Evolutionary conservation across 208 protist genomes (phyloP).

Genomic region (Wallacemonas collosoma): DNA sequence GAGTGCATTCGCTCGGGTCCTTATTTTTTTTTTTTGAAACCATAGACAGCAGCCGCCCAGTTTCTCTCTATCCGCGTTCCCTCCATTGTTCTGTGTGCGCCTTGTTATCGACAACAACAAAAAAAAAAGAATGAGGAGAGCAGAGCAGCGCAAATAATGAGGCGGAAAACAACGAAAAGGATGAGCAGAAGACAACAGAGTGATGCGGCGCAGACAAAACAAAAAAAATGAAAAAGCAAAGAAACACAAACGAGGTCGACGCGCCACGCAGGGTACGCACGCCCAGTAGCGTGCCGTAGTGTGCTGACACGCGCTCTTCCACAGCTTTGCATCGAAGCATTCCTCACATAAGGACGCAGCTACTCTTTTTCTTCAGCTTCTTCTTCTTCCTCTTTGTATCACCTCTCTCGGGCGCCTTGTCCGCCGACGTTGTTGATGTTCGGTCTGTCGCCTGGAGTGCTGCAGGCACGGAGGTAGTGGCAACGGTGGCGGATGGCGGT

Average conservation of each 20-base stretch:
- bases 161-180: background rate
- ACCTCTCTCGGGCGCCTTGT: slow-evolving; percentile 22
- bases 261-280: background rate
- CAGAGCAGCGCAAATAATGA: background rate
- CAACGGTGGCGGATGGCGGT: background rate
- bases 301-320: no score
- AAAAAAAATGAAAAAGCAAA: background rate
- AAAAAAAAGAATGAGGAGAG: slow-evolving; percentile 6
- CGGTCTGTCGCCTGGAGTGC: background rate
- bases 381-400: slow-evolving; percentile 36
- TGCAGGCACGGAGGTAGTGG: background rate
- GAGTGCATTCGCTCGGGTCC: no score
- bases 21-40: no score
- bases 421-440: no score
- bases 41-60: no score
- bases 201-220: slow-evolving; percentile 11
- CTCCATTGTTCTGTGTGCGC: no score
- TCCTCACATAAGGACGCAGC: slow-evolving; percentile 6
- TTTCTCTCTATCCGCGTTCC: no score
- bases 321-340: no score
- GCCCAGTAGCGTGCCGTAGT: background rate
- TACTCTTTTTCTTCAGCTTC: slow-evolving; percentile 6
- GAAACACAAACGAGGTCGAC: background rate
- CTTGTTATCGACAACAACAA: background rate
- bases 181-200: background rate